These are phyloP conservation scores for Sarocladium kiliense DNA, from an alignment of 2,329 filamentous ascomycete species.

Conservation along the genomic window DNA sequence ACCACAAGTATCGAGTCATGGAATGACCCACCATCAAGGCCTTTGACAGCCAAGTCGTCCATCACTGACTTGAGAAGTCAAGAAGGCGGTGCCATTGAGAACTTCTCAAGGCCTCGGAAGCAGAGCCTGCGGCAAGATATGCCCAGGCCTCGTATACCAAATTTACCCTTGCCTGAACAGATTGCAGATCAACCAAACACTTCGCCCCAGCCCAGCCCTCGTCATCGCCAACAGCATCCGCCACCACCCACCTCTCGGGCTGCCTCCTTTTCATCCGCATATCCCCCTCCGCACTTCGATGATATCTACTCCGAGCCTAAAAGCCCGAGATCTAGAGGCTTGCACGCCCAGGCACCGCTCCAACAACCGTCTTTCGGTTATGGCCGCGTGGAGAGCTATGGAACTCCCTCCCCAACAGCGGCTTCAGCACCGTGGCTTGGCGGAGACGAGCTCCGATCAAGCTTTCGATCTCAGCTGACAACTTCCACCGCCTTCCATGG, in stretches of 20 bases:
- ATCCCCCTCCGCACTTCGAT: constrained; percentile 32
- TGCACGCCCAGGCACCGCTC: not conserved
- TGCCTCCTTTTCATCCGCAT: constrained; percentile 37
- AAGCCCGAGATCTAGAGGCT: constrained; percentile 19
- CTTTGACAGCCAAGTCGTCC: constrained; percentile 25
- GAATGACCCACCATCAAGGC: constrained; percentile 22
- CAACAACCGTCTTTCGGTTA: constrained; percentile 11
- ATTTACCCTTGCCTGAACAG: constrained; percentile 22
- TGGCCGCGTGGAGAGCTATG: constrained; percentile 6
- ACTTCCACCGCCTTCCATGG: constrained; percentile 54
- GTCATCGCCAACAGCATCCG: constrained; percentile 2
- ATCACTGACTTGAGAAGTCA: constrained; percentile 28
- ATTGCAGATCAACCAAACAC: constrained; percentile 13
- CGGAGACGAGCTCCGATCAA: constrained; percentile 49
- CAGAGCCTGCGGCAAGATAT: constrained; percentile 44
- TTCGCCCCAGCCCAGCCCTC: constrained; percentile 10
- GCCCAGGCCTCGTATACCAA: constrained; percentile 23
- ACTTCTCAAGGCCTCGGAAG: constrained; percentile 57
- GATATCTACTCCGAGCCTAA: constrained; percentile 34
- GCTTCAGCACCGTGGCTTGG: constrained; percentile 38
- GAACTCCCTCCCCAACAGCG: constrained; percentile 19
- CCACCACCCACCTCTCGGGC: not conserved
- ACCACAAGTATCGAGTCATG: not conserved
- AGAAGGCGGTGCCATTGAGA: constrained; percentile 38
- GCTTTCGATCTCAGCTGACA: constrained; percentile 51